These are phyloP conservation scores for Sextonia rubra DNA, from an alignment of 164 flowering plant species.

Conservation along the genomic window DNA sequence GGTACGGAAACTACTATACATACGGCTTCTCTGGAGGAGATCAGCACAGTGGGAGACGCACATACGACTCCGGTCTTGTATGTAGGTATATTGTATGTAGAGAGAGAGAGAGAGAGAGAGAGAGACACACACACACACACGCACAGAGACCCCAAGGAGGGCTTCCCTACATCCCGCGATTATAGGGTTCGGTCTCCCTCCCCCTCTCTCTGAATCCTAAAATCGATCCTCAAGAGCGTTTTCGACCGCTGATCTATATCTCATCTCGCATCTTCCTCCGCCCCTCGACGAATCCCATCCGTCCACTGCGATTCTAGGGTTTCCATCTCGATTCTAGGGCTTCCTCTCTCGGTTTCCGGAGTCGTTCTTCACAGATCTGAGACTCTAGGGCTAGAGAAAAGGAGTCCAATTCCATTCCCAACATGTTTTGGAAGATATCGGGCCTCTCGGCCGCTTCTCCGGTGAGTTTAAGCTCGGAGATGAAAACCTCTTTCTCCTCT, in stretches of 20 bases:
- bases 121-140: too few relatives aligned
- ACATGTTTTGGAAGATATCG: slow-evolving; percentile 93
- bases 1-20: too few relatives aligned
- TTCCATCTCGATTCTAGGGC: slow-evolving; percentile 2
- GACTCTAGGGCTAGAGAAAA: neutral
- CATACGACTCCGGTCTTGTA: neutral
- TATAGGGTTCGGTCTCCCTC: neutral
- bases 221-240: neutral
- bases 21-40: too few relatives aligned
- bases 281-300: neutral
- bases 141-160: too few relatives aligned
- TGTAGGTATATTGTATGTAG: neutral
- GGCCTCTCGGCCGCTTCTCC: slow-evolving; percentile 94
- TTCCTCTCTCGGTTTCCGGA: neutral
- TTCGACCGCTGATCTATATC: neutral
- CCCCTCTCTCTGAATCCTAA: neutral
- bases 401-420: slow-evolving; percentile 15
- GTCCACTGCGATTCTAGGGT: neutral
- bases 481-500: neutral
- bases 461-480: slow-evolving; percentile 37
- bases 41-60: neutral
- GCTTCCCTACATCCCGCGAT: slow-evolving; percentile 1
- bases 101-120: too few relatives aligned
- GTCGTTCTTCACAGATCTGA: slow-evolving; percentile 21
- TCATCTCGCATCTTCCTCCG: neutral